These are phyloP conservation scores for Aspergillus ibericus DNA, from an alignment of 2,329 filamentous ascomycete genomes.

Conservation along the genomic window DNA sequence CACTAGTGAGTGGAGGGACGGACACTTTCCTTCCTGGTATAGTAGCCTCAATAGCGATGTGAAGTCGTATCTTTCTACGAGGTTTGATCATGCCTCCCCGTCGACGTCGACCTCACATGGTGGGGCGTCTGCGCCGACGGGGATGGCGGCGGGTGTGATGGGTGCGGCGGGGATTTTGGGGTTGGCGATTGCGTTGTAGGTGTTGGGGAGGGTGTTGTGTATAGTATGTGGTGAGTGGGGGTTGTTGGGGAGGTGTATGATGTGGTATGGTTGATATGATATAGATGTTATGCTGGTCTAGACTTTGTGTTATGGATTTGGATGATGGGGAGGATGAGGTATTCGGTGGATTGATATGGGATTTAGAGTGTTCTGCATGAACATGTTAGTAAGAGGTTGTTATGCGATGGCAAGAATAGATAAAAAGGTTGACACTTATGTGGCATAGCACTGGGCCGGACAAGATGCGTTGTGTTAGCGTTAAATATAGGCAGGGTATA, in stretches of 20 bases:
- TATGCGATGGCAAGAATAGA: background rate
- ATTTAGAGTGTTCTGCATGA: background rate
- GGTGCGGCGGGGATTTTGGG: background rate
- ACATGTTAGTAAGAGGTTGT: background rate
- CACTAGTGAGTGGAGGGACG: constrained; percentile 22
- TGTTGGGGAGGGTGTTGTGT: background rate
- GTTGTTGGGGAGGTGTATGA: background rate
- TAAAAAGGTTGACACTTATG: too few relatives aligned
- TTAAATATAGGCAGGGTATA: background rate
- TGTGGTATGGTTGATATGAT: background rate
- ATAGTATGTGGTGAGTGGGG: background rate
- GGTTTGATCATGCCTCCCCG: background rate
- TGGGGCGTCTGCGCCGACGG: background rate
- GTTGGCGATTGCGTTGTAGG: background rate
- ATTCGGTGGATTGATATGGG: background rate
- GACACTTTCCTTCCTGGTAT: constrained; percentile 30
- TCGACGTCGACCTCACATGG: background rate
- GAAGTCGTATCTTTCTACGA: constrained; percentile 24
- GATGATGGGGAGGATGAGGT: background rate
- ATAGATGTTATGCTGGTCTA: background rate
- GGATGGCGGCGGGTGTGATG: background rate
- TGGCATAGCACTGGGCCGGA: too few relatives aligned
- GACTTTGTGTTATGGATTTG: background rate
- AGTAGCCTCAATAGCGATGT: constrained; percentile 25
- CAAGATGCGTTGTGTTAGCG: background rate